Conservation (phyloP, 768 basidiomycete genomes). For the Lactifluus rugatus region DNA sequence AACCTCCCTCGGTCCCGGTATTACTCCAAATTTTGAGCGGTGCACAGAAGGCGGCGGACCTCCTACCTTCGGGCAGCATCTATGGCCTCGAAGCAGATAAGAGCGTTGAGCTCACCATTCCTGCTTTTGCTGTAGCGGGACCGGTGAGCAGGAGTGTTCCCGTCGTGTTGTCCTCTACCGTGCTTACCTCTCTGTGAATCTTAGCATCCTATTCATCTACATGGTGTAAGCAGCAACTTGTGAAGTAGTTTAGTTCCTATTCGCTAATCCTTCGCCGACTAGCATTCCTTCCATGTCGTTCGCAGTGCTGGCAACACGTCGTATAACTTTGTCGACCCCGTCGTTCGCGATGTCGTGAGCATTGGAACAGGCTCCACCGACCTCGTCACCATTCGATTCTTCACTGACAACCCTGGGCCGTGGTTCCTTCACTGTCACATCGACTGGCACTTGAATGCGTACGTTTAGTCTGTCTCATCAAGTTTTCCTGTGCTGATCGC, state of each 20-base stretch:
- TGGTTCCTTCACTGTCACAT: constrained; percentile 28
- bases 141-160: constrained; percentile 18
- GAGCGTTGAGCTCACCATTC: constrained; percentile 41
- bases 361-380: constrained; percentile 13
- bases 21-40: constrained; percentile 54
- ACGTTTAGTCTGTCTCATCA: not conserved
- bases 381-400: constrained; percentile 23
- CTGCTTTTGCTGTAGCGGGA: constrained; percentile 32
- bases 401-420: constrained; percentile 26
- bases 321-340: constrained; percentile 30
- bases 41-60: constrained; percentile 33
- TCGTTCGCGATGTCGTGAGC: constrained; percentile 36
- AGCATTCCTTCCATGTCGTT: constrained; percentile 21
- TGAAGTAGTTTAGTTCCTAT: not conserved
- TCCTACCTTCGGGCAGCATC: constrained; percentile 42
- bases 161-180: not conserved
- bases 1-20: constrained; percentile 39
- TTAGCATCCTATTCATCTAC: constrained; percentile 15
- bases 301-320: constrained; percentile 14
- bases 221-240: constrained; percentile 2
- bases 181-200: not conserved
- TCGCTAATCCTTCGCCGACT: not conserved
- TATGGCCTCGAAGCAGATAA: constrained; percentile 38
- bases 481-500: not conserved
- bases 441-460: constrained; percentile 25